phyloP scores from a whole-genome alignment of 306 rosid species.

The Dicorynia guianensis region DNA sequence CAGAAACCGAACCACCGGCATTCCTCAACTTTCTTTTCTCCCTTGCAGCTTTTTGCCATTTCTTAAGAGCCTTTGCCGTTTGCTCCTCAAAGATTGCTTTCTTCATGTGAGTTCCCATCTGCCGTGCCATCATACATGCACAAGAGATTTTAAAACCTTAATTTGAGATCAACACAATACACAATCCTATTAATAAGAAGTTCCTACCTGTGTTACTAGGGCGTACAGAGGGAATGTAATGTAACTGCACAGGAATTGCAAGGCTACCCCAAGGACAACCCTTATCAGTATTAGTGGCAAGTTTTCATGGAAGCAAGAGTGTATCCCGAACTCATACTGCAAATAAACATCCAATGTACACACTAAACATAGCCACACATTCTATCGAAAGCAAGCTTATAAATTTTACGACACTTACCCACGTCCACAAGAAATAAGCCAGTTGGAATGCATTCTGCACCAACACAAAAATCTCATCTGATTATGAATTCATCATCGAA shows the following conservation, averaged over 20 bases:
- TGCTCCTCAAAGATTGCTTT: slow-evolving; percentile 73
- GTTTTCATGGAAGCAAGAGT: slow-evolving; percentile 69
- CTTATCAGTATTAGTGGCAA: slow-evolving; percentile 53
- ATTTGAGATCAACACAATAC: too few relatives aligned
- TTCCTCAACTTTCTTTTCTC: slow-evolving; percentile 52
- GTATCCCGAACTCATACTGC: slow-evolving; percentile 63
- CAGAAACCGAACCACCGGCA: slow-evolving; percentile 39
- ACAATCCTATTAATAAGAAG: slow-evolving; percentile 10
- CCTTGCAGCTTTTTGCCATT: slow-evolving; percentile 67
- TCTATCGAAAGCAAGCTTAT: not conserved
- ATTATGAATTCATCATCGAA: not conserved
- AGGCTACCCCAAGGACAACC: slow-evolving; percentile 58
- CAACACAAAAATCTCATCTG: not conserved
- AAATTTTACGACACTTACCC: slow-evolving; percentile 41
- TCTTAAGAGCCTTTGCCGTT: slow-evolving; percentile 69
- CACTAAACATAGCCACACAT: not conserved
- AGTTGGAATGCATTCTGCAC: slow-evolving; percentile 73
- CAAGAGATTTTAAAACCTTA: too few relatives aligned
- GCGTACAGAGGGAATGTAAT: slow-evolving; percentile 73
- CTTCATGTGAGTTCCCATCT: slow-evolving; percentile 89
- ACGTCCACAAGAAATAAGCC: slow-evolving; percentile 64
- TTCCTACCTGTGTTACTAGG: slow-evolving; percentile 63
- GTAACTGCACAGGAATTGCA: slow-evolving; percentile 71
- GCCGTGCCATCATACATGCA: not conserved
- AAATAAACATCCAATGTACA: not conserved